phyloP scores from a whole-genome alignment of 1,284 basidiomycete genomes.

The Cystobasidiaceae sp. region DNA sequence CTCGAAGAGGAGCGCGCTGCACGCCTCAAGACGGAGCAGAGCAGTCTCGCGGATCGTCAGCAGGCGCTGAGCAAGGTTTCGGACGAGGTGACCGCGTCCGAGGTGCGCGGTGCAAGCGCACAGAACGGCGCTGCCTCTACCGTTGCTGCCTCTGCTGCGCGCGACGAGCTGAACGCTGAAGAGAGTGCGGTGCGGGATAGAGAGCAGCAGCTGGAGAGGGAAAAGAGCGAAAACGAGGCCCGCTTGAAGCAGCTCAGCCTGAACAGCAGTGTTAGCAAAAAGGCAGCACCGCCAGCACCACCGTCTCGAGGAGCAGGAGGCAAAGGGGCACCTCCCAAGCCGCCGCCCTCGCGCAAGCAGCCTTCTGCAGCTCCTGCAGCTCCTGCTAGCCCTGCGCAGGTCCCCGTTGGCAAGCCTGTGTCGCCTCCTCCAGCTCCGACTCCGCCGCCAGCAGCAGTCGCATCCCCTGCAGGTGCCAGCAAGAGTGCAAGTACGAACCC shows the following conservation, averaged over 20 bases:
- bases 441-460: neutral
- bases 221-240: slow-evolving; percentile 50
- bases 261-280: slow-evolving; percentile 43
- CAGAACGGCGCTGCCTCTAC: neutral
- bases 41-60: slow-evolving; percentile 55
- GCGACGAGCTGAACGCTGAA: slow-evolving; percentile 54
- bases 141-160: slow-evolving; percentile 28
- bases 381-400: slow-evolving; percentile 36
- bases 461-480: slow-evolving; percentile 50
- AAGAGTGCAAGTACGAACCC: slow-evolving; percentile 35
- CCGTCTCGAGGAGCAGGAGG: slow-evolving; percentile 32
- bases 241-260: slow-evolving; percentile 49
- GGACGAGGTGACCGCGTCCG: slow-evolving; percentile 34
- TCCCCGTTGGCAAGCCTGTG: neutral
- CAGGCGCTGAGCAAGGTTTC: slow-evolving; percentile 36
- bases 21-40: slow-evolving; percentile 38
- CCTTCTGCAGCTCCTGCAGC: slow-evolving; percentile 24
- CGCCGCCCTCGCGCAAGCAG: slow-evolving; percentile 35
- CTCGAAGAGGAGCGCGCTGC: slow-evolving; percentile 62
- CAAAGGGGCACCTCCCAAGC: slow-evolving; percentile 38
- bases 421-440: neutral
- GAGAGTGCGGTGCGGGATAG: slow-evolving; percentile 70
- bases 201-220: slow-evolving; percentile 68
- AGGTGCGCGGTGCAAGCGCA: neutral
- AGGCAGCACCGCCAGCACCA: slow-evolving; percentile 49